These are phyloP conservation scores for Schwanniomyces polymorphus DNA, from an alignment of 805 yeast genomes.

Conservation along the genomic window DNA sequence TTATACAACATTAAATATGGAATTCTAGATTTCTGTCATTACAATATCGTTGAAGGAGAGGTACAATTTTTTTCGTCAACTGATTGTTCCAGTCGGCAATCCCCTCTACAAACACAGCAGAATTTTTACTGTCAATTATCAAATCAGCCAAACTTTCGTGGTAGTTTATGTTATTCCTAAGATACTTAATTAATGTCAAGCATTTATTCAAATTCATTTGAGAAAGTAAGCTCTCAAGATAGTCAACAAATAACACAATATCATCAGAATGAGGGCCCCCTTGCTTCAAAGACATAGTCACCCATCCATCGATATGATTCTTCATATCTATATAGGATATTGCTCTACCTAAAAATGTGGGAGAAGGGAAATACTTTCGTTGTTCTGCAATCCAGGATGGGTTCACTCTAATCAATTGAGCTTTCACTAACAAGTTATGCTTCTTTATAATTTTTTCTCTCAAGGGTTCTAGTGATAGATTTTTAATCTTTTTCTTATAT, in stretches of 20 bases:
- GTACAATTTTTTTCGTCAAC: constrained; percentile 1
- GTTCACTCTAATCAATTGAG: constrained; percentile 11
- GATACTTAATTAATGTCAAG: constrained; percentile 12
- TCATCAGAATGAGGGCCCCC: constrained; percentile 38
- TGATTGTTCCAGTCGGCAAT: constrained; percentile 10
- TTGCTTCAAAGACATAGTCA: constrained; percentile 23
- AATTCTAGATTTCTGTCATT: neutral
- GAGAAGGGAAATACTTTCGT: constrained; percentile 8
- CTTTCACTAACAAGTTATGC: constrained; percentile 6
- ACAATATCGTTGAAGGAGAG: constrained; percentile 7
- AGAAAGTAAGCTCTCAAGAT: constrained; percentile 16
- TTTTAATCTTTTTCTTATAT: constrained; percentile 24
- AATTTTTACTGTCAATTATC: neutral
- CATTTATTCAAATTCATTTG: constrained; percentile 15
- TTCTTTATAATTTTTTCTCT: constrained; percentile 22
- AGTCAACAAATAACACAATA: constrained; percentile 17
- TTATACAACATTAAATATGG: neutral
- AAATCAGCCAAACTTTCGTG: constrained; percentile 3
- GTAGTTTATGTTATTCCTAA: constrained; percentile 9
- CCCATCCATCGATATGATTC: constrained; percentile 24
- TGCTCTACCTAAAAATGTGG: constrained; percentile 14
- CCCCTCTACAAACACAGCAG: constrained; percentile 1
- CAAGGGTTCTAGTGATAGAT: constrained; percentile 23
- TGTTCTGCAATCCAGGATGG: constrained; percentile 23
- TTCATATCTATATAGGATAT: constrained; percentile 13